Conservation (phyloP, 1,284 basidiomycete genomes). For the Sporisorium graminicola region DNA sequence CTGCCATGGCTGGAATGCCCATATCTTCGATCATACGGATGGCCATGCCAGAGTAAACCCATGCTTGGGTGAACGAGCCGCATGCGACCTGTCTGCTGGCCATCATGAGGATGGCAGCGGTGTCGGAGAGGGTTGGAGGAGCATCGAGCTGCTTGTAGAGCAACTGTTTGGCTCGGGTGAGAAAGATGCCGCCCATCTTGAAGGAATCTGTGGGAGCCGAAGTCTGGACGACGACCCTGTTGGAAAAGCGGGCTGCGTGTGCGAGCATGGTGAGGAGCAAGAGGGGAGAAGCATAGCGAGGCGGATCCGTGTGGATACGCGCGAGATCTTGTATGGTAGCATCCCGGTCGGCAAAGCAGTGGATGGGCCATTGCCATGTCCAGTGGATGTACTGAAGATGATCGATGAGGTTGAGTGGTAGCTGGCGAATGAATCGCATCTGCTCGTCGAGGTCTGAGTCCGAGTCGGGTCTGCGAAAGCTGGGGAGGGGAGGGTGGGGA, state of each 20-base stretch:
- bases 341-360: constrained; percentile 10
- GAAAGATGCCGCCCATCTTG: constrained; percentile 11
- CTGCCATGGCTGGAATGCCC: constrained; percentile 4
- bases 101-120: constrained; percentile 9
- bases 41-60: constrained; percentile 3
- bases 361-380: constrained; percentile 10
- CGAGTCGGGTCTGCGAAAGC: not conserved
- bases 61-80: constrained; percentile 7
- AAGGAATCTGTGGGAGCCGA: constrained; percentile 3
- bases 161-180: constrained; percentile 4
- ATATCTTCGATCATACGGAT: constrained; percentile 11
- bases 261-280: constrained; percentile 6
- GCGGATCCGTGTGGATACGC: not conserved
- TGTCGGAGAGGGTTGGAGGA: constrained; percentile 6
- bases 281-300: constrained; percentile 8
- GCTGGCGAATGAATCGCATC: constrained; percentile 8
- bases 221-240: not conserved
- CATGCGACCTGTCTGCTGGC: constrained; percentile 7
- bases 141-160: constrained; percentile 7
- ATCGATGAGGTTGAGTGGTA: constrained; percentile 1
- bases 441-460: constrained; percentile 1
- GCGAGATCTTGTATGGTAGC: constrained; percentile 2
- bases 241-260: constrained; percentile 6
- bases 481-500: not conserved
- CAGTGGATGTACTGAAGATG: constrained; percentile 15